Evolutionary conservation across 345 rosid species (phyloP).

Genomic region (Murraya paniculata): DNA sequence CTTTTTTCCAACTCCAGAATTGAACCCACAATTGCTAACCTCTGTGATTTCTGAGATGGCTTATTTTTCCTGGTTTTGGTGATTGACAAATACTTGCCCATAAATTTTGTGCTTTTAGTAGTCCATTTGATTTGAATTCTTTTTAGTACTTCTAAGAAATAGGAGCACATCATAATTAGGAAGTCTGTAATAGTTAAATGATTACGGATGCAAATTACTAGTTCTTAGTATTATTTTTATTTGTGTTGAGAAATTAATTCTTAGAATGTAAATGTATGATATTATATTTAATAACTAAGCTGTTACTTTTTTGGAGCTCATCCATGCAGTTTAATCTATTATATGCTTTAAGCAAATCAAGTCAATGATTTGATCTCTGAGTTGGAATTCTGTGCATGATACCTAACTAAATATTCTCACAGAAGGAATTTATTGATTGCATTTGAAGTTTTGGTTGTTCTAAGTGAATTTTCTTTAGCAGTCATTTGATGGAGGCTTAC

Average conservation of each 20-base stretch:
- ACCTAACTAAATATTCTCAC: background rate
- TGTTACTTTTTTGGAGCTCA: background rate
- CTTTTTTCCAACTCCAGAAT: background rate
- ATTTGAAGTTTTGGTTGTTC: background rate
- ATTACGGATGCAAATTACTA: background rate
- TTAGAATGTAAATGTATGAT: background rate
- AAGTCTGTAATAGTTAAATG: background rate
- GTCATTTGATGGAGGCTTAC: background rate
- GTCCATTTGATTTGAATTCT: background rate
- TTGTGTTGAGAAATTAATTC: background rate
- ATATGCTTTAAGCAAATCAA: background rate
- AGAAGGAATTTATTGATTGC: background rate
- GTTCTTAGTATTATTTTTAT: background rate
- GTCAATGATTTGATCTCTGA: background rate
- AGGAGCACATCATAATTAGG: background rate
- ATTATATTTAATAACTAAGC: background rate
- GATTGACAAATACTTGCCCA: background rate
- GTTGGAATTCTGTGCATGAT: background rate
- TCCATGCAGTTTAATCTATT: background rate
- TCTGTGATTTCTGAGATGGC: background rate
- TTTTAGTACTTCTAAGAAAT: background rate
- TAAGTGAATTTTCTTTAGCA: background rate
- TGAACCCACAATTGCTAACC: background rate
- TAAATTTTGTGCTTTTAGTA: background rate
- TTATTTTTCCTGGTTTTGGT: background rate